Base-by-base conservation (phyloP, 1,284 basidiomycete genomes). In the Papiliotrema nemorosa region DNA sequence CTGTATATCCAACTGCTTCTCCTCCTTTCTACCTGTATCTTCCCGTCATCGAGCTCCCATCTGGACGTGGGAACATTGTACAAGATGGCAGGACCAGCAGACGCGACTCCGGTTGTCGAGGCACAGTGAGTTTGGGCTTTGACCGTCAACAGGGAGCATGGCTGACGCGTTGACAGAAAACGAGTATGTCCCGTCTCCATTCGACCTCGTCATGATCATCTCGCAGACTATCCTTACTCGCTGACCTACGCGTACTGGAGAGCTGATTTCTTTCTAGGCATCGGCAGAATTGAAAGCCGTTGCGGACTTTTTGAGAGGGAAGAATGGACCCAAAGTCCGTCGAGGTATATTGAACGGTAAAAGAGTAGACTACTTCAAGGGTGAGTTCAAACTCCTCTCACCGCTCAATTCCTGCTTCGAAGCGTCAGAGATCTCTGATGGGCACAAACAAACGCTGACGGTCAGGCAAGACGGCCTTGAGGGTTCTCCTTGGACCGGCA, bases 281-380 rank as follows among this genome's bases (percentile, higher is more conserved):
- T 81, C 88, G 16, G 79, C 82, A 33, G 85, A 90, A 42, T 77
- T 89, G 49, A 83, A 85, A 63, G 85, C 84, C 64, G 84, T 90
- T 46, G 87, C 87, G 49, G 81, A 88, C 60, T 97, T 90, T 68
- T 78, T 97, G 42, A 83, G 92, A 42, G 85, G 87, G 60, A 86
- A 84, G 66, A 81, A 90, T 25, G 90, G 90, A 13, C 85, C 96
- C 66, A 97, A 97, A 79, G 84, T 86, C 51, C 82, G 89, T 57
- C 84, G 88, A 3, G 94, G 94, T 34, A 85, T 92, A 6, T 77
- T 97, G 66, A 90, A 90, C 64, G 96, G 94, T 34, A 97, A 96
- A 75, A 85, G 94, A 42, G 80, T 93, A 50, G 94, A 97, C 74
- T 97, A 97, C 78, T 98, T 98, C 80, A 97, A 94, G 79, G 94